Evolutionary conservation across 495 filamentous ascomycete genomes (phyloP).

Genomic region (Hypoxylon intermedium): DNA sequence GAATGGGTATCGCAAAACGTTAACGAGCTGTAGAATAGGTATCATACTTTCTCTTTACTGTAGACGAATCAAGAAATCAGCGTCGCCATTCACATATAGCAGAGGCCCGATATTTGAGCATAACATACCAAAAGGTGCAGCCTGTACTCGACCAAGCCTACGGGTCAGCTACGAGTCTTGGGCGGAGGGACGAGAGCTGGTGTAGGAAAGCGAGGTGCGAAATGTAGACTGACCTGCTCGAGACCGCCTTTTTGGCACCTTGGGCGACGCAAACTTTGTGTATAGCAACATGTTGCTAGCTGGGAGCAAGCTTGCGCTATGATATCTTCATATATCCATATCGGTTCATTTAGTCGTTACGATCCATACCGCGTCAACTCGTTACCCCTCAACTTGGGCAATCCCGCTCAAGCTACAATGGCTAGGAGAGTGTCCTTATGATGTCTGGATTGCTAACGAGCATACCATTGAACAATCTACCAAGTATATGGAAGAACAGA

Average conservation of each 20-base stretch:
- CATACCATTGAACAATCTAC: not conserved
- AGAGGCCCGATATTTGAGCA: not conserved
- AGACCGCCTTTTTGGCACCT: constrained; percentile 66
- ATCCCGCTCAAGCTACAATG: constrained; percentile 10
- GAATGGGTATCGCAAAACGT: not conserved
- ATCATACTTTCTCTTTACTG: constrained; percentile 59
- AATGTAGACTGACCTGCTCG: constrained; percentile 62
- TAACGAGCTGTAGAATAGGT: not conserved
- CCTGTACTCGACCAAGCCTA: constrained; percentile 47
- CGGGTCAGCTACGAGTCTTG: constrained; percentile 22
- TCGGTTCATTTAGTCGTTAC: not conserved
- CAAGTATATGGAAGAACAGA: too few species aligned
- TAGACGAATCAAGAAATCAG: constrained; percentile 23
- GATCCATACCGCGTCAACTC: not conserved
- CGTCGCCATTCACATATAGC: not conserved
- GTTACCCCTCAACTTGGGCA: constrained; percentile 21
- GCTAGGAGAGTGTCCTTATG: constrained; percentile 5
- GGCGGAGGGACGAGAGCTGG: not conserved
- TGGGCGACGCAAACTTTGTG: constrained; percentile 62
- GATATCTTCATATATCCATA: constrained; percentile 9
- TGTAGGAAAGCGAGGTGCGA: constrained; percentile 9
- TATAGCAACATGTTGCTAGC: constrained; percentile 62
- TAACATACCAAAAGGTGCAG: constrained; percentile 64
- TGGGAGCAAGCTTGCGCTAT: constrained; percentile 8
- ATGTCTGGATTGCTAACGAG: constrained; percentile 3